Evolutionary conservation across 768 basidiomycete species (phyloP), one percentile per base, ranked within the genome.

Genomic region (Pisolithus orientalis): DNA sequence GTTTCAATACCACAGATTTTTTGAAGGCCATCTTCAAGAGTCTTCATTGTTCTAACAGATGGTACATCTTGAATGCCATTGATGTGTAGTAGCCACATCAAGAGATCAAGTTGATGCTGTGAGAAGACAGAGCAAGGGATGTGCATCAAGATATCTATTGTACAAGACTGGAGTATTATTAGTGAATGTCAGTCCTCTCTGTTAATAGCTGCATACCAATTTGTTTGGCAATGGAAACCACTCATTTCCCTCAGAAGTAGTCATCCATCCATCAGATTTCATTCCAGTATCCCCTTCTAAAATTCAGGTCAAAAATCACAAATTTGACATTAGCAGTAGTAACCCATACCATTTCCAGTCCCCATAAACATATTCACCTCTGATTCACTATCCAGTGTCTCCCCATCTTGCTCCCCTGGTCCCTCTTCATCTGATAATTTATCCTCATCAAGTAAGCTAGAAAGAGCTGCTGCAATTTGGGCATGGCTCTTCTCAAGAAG

Each of bases 71-170:
- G 24, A 13, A 68, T 60, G 24, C 56, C 53, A 32, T 62, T 61
- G 10, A 57, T 53, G 16, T 44, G 49, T 21, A 67, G 55, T 6
- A 66, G 47, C 67, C 68, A 68, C 1, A 62, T 52, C 29, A 69
- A 65, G 6, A 65, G 58, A 34, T 64, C 63, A 1, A 69, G 53
- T 46, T 69, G 67, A n/a, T 57, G 53, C 0, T 60, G 52, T 1
- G 67, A 68, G 50, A 68, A 71, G 2, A 63, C 63, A n/a, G 65
- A 69, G 3, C 62, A 59, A 1, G 68, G 70, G 0, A 71, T 49
- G 32, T 70, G 67, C 57, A 62, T 64, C 4, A 71, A 39, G 24
- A 69, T 60, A 49, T 70, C 65, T 1, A 70, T 54, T 10, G 63
- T 59, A 39, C 65, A 70, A 0, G 62, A 59, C 66, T 70, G 34